Percentiles rank a stretch among this genome's conserved stretches.
phyloP scores from a whole-genome alignment of 805 yeast genomes.

The Kluyveromyces dobzhanskii region DNA sequence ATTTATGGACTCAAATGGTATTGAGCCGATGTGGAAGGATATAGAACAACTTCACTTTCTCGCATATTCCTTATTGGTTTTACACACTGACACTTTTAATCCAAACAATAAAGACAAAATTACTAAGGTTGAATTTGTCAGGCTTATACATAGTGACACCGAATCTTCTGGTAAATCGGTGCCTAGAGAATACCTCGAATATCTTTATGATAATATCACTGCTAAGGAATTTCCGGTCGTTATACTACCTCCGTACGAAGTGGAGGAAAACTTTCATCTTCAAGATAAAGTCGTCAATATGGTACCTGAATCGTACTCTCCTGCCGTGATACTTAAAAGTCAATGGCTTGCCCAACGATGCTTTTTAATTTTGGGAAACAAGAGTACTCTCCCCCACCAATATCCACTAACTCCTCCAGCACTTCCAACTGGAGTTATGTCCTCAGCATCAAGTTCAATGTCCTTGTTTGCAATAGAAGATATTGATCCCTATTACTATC shows the following conservation, averaged over 20 bases:
- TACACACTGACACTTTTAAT: constrained; percentile 71
- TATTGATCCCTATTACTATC: constrained; percentile 21
- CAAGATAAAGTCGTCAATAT: neutral
- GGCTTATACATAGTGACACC: constrained; percentile 33
- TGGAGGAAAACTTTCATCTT: neutral
- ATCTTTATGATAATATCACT: constrained; percentile 61
- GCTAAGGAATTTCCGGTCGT: constrained; percentile 42
- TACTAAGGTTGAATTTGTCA: constrained; percentile 53
- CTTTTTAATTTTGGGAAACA: neutral
- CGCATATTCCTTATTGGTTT: constrained; percentile 56
- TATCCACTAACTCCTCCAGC: constrained; percentile 7
- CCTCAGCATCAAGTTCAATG: constrained; percentile 12
- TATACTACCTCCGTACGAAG: constrained; percentile 9
- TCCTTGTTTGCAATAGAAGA: constrained; percentile 15
- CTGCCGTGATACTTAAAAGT: neutral
- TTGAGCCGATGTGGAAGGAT: constrained; percentile 24
- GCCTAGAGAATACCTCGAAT: constrained; percentile 40
- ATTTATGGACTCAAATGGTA: constrained; percentile 2
- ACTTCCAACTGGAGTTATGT: constrained; percentile 10
- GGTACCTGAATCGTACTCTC: neutral
- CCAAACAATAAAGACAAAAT: constrained; percentile 58
- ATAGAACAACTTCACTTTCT: constrained; percentile 53
- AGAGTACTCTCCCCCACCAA: constrained; percentile 4
- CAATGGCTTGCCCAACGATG: constrained; percentile 3
- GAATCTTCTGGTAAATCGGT: constrained; percentile 22